phyloP scores from a whole-genome alignment of 2,329 filamentous ascomycete species.

The Fusarium multiceps region DNA sequence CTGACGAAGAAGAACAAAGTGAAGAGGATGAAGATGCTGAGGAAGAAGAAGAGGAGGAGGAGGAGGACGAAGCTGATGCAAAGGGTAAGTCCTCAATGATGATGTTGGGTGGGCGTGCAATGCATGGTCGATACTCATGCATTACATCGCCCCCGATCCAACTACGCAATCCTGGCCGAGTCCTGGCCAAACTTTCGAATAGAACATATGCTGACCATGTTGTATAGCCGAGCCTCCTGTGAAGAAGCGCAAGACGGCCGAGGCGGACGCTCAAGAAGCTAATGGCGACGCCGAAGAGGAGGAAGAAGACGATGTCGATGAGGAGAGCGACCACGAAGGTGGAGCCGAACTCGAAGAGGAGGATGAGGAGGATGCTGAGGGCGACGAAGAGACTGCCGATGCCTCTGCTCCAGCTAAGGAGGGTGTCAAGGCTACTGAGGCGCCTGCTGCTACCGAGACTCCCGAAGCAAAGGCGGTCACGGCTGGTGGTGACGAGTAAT shows the following conservation, averaged over 20 bases:
- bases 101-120: not conserved
- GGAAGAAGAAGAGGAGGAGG: constrained; percentile 53
- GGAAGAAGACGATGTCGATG: constrained; percentile 51
- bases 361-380: constrained; percentile 44
- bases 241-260: constrained; percentile 63
- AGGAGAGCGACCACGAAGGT: constrained; percentile 45
- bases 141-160: too few relatives aligned
- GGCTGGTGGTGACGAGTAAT: constrained; percentile 47
- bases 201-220: constrained; percentile 9
- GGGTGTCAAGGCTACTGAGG: constrained; percentile 36
- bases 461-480: constrained; percentile 47
- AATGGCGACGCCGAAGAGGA: constrained; percentile 52
- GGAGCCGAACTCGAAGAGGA: constrained; percentile 29
- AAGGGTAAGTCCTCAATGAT: constrained; percentile 51
- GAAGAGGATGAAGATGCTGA: constrained; percentile 55
- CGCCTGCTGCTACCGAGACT: constrained; percentile 41
- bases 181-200: too few relatives aligned
- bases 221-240: constrained; percentile 50
- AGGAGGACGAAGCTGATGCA: constrained; percentile 46
- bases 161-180: too few relatives aligned
- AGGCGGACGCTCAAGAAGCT: constrained; percentile 47
- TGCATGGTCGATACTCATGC: too few relatives aligned
- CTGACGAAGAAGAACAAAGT: constrained; percentile 57
- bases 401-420: constrained; percentile 39
- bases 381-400: constrained; percentile 43